Evolutionary conservation across 2,329 filamentous ascomycete species (phyloP), one percentile per base, ranked within the genome.

Genomic region (Penicillium sp.): DNA sequence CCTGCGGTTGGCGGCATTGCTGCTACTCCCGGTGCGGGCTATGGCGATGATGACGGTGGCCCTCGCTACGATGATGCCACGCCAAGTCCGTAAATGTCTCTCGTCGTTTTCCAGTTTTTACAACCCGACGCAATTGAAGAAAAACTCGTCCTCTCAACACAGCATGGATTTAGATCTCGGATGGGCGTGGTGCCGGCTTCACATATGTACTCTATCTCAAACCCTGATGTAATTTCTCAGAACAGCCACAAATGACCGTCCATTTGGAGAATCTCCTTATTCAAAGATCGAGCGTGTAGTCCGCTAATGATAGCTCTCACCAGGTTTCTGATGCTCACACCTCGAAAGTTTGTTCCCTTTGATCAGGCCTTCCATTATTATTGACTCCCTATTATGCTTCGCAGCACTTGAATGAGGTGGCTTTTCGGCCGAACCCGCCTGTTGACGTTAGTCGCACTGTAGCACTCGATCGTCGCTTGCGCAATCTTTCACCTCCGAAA

Each of bases 31-130:
- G 75, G 75, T 6, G 75, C 74, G 35, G 70, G 69, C 10, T 74
- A 73, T 39, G 72, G 71, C 15, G 72, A 72, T 5, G 77, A 78
- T 55, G 77, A 79, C 59, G 74, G 71, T 10, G 76, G 75, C n/a
- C 77, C 77, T 2, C 72, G 75, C 34, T 79, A 79, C 64, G 77
- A 78, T 57, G 76, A 79, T 34, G 75, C 74, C 22, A 78, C 76
- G 15, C 76, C 77, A 5, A 79, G 76, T 67, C 77, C 77, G 35
- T 78, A 57, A 63, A 56, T 42, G 22, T 37, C 2, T 59, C 43
- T 50, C 5, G 10, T 55, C 11, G 53, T 52, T 51, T 54, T 58
- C 51, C 15, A 28, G 34, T 59, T 60, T 57, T 38, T 55, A 62
- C 57, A 54, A 11, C 41, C 52, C 51, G 42, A 62, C 59, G 59